These are phyloP conservation scores for Fusarium zealandicum DNA, from an alignment of 2,329 filamentous ascomycete species.

Conservation along the genomic window DNA sequence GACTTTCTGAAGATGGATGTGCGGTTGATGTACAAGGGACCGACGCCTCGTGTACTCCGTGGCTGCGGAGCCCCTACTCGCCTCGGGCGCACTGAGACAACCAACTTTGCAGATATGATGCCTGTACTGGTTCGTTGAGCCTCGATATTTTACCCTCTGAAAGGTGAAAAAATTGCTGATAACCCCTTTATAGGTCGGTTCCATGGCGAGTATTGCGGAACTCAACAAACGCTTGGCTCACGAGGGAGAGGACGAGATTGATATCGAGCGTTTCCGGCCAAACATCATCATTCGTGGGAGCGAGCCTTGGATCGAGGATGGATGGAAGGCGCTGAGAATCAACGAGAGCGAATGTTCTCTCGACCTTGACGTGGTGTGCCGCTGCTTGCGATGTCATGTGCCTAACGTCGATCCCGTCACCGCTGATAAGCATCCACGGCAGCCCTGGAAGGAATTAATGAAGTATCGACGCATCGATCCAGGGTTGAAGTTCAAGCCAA, in stretches of 20 bases:
- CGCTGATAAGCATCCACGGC: slow-evolving; percentile 61
- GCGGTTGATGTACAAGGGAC: slow-evolving; percentile 67
- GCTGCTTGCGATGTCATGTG: slow-evolving; percentile 67
- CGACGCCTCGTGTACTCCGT: slow-evolving; percentile 59
- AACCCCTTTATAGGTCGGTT: slow-evolving; percentile 63
- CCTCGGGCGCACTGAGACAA: slow-evolving; percentile 61
- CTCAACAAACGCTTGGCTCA: slow-evolving; percentile 60
- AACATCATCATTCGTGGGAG: slow-evolving; percentile 67
- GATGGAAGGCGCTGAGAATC: slow-evolving; percentile 66
- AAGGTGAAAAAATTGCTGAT: slow-evolving; percentile 63
- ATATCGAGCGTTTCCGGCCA: slow-evolving; percentile 68
- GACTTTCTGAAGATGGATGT: slow-evolving; percentile 63
- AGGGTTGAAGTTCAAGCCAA: slow-evolving; percentile 69
- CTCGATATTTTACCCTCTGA: slow-evolving; percentile 43
- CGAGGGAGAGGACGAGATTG: slow-evolving; percentile 55
- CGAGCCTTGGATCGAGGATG: slow-evolving; percentile 67
- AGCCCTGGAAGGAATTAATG: slow-evolving; percentile 70
- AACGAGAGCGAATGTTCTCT: slow-evolving; percentile 41
- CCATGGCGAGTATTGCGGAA: slow-evolving; percentile 62
- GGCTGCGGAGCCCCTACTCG: slow-evolving; percentile 62
- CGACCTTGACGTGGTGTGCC: slow-evolving; percentile 63
- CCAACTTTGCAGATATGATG: slow-evolving; percentile 63
- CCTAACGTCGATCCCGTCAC: slow-evolving; percentile 72
- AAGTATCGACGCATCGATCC: slow-evolving; percentile 66
- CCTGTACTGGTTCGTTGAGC: slow-evolving; percentile 25